These are phyloP conservation scores for Ceratocystis papillata DNA, from an alignment of 2,329 filamentous ascomycete genomes.

Conservation along the genomic window DNA sequence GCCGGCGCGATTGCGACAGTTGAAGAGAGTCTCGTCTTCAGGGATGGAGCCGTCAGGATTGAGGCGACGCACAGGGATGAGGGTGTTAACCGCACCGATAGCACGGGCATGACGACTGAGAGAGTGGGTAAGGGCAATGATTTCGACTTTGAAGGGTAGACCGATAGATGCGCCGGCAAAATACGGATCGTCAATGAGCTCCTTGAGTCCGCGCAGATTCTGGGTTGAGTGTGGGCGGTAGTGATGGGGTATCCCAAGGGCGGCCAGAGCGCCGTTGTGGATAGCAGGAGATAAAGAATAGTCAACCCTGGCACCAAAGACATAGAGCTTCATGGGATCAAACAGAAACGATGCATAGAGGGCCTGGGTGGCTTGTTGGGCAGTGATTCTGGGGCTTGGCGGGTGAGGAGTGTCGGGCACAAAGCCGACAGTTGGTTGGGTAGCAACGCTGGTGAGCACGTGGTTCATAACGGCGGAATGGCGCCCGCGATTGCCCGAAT, in stretches of 20 bases:
- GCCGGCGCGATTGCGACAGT: slow-evolving; percentile 47
- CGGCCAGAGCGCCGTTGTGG: slow-evolving; percentile 59
- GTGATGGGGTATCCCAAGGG: slow-evolving; percentile 57
- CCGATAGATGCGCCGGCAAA: slow-evolving; percentile 65
- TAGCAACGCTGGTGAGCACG: slow-evolving; percentile 34
- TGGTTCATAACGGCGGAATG: slow-evolving; percentile 57
- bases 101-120: slow-evolving; percentile 62
- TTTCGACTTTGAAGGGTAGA: slow-evolving; percentile 64
- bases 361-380: slow-evolving; percentile 51
- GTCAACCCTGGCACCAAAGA: slow-evolving; percentile 60
- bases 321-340: slow-evolving; percentile 60
- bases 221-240: slow-evolving; percentile 55
- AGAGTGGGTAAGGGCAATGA: slow-evolving; percentile 56
- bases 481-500: slow-evolving; percentile 51
- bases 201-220: slow-evolving; percentile 51
- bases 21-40: slow-evolving; percentile 30
- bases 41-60: slow-evolving; percentile 48
- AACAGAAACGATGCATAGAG: slow-evolving; percentile 56
- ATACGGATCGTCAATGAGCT: slow-evolving; percentile 51
- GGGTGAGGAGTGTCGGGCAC: slow-evolving; percentile 27
- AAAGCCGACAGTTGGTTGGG: slow-evolving; percentile 28
- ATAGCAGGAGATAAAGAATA: slow-evolving; percentile 68
- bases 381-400: slow-evolving; percentile 38
- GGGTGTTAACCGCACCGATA: slow-evolving; percentile 66
- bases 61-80: slow-evolving; percentile 57